A percentile compares a stretch with the other conserved stretches of the same genome.
phyloP scores from a whole-genome alignment of 2,329 filamentous ascomycete genomes.

The Neofusicoccum parvum region DNA sequence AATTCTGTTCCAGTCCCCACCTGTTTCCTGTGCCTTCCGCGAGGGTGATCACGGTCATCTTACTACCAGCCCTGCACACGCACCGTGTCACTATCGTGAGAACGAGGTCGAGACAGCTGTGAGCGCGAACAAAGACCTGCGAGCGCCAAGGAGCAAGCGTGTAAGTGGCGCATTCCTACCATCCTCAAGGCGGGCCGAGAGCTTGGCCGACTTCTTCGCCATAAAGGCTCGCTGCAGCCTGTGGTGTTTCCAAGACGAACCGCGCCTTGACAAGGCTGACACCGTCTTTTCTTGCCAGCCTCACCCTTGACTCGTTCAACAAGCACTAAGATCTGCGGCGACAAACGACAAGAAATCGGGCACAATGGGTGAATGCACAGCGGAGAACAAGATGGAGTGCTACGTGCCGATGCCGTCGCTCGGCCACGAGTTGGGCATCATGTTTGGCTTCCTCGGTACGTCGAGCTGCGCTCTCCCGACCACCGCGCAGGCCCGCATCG shows the following conservation, averaged over 20 bases:
- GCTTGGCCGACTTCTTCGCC: background rate
- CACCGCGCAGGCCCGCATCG: background rate
- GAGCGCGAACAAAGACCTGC: background rate
- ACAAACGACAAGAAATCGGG: background rate
- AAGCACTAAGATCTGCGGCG: background rate
- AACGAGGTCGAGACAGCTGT: too few species aligned
- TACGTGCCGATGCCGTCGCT: conserved; percentile 26
- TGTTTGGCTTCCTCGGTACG: conserved; percentile 31
- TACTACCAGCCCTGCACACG: background rate
- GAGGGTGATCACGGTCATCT: background rate
- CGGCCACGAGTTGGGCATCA: conserved; percentile 29
- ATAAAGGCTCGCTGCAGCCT: background rate
- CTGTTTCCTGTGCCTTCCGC: background rate
- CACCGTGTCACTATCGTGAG: too few species aligned
- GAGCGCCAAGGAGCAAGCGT: conserved; percentile 4
- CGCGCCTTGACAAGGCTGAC: background rate
- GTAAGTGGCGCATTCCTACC: conserved; percentile 7
- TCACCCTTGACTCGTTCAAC: background rate
- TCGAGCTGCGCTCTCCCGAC: background rate
- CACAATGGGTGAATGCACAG: conserved; percentile 16
- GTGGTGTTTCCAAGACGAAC: background rate
- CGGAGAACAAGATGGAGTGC: conserved; percentile 4
- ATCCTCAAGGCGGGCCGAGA: background rate
- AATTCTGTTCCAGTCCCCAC: background rate
- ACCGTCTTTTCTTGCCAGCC: background rate